Evolutionary conservation across 257 asterid species (phyloP), one percentile per base, ranked within the genome.

Genomic region (Paulownia fortunei): DNA sequence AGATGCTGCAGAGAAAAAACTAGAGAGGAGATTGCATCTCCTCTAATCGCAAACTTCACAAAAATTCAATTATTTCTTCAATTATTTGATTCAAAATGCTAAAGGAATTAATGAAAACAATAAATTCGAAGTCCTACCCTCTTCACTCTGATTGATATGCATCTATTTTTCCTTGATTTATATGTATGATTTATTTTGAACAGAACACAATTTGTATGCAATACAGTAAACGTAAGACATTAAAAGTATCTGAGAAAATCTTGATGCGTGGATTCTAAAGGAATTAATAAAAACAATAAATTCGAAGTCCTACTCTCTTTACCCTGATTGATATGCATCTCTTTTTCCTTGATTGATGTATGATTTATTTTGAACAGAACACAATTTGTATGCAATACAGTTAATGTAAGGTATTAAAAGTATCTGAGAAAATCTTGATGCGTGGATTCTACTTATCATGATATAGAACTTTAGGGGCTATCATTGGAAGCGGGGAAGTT

Each of bases 1-100:
- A 26, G 63, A 54, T 72, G 56, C 65, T 58, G 34, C 39, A 56
- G 19, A 58, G 64, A 58, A 8, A 46, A 78, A 66, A 58, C 67
- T 23, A 15, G 0, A 23, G 26, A 46, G 54, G 49, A 27, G 46
- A 26, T 76, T 5, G 27, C 63, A 18, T 27, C 68, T n/a, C 64
- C 51, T 27, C 15, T 13, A 26, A 12, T 10, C 19, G 26, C 52
- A 78, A 64, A 26, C 69, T 64, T 77, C 68, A 67, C 36, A 58
- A 10, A 18, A 21, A 21, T 59, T 19, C 34, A 30, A 10, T 3
- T 12, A 42, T 41, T 54, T 26, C 56, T 41, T 74, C 59, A 67
- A 63, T 60, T 52, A 74, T 34, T 56, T 44, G 21, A 37, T 39
- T 68, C 59, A 60, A 69, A 44, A 74, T 46, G 67, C 24, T 56